Base-by-base conservation (phyloP, 1,139 yeast species). In the Saccharomycopsis hybrid region DNA sequence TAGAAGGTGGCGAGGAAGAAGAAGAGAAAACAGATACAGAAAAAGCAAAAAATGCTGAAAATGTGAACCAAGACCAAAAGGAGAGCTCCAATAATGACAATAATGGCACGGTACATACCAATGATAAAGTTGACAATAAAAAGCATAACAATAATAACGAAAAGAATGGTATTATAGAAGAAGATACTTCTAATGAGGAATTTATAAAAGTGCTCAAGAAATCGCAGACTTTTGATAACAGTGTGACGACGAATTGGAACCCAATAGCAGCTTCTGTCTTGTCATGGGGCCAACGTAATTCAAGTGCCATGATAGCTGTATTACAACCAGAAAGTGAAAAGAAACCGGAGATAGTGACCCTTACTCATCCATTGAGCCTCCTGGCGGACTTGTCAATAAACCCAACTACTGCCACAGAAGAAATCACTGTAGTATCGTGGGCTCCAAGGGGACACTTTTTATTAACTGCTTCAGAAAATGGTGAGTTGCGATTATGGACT, bases 401-500 rank as follows among this genome's bases (percentile, higher is more conserved):
- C 25, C 42, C 11, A 11, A 39, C 2, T 40, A 36, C n/a, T 18
- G 30, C 11, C 29, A 54, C 40, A 8, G 49, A 56, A 39, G 65
- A 64, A 47, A 56, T 70, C 1, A 73, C 78, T 13, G 63, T 72
- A 2, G 67, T 82, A 2, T 65, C 78, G 3, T 85, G 90, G 90
- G 72, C 85, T 2, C 84, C 84, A 1, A 67, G 67, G 52, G 90
- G 90, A 0, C 68, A 74, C 49, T 58, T 71, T 11, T 63, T 84
- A 2, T 66, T 80, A 8, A 81, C 88, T 0, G 80, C 79, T 1
- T 75, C 78, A 2, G 75, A 73, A 46, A 71, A 71, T 56, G 90
- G 92, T 18, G 90, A 83, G 57, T 60, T 85, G 11, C 66, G 88
- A 51, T 70, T 83, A 11, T 85, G 92, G 92, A 73, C 78, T 24